Evolutionary conservation across 2,329 filamentous ascomycete genomes (phyloP).

Genomic region (Colletotrichum tropicicola): DNA sequence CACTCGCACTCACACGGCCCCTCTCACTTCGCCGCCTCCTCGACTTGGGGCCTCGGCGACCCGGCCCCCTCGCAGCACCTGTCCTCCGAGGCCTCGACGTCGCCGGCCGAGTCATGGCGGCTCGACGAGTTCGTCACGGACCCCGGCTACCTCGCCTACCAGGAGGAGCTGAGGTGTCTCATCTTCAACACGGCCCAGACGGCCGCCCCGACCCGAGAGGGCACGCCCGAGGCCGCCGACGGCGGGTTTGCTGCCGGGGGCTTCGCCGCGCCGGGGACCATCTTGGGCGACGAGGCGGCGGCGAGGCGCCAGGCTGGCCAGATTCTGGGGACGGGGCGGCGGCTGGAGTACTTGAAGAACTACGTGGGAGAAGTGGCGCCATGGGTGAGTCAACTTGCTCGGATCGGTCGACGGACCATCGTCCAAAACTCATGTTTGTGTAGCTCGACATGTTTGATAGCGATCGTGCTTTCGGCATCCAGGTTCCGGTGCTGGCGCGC

Average conservation of each 20-base stretch:
- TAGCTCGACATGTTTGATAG: conserved; percentile 68
- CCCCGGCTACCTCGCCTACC: conserved; percentile 53
- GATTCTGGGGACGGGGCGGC: conserved; percentile 40
- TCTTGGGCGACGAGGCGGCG: conserved; percentile 12
- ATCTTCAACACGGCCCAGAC: conserved; percentile 57
- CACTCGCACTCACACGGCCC: not conserved
- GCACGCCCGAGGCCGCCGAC: conserved; percentile 41
- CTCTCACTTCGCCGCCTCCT: conserved; percentile 8
- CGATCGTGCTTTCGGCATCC: conserved; percentile 59
- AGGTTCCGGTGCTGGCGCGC: conserved; percentile 59
- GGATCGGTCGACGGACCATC: not conserved
- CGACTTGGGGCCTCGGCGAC: conserved; percentile 15
- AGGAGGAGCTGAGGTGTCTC: conserved; percentile 54
- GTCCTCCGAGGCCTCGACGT: conserved; percentile 30
- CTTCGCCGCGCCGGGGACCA: conserved; percentile 23
- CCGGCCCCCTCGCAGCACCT: conserved; percentile 24
- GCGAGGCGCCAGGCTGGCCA: conserved; percentile 12
- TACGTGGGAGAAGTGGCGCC: conserved; percentile 63
- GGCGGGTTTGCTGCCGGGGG: conserved; percentile 14
- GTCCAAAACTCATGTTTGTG: not conserved
- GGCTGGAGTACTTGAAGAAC: conserved; percentile 53
- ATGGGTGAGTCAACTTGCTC: conserved; percentile 47
- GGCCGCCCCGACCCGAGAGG: conserved; percentile 49
- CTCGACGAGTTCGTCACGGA: conserved; percentile 47
- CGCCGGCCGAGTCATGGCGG: conserved; percentile 40